phyloP scores from a whole-genome alignment of 1,284 basidiomycete species.

The Mycena citricolor region DNA sequence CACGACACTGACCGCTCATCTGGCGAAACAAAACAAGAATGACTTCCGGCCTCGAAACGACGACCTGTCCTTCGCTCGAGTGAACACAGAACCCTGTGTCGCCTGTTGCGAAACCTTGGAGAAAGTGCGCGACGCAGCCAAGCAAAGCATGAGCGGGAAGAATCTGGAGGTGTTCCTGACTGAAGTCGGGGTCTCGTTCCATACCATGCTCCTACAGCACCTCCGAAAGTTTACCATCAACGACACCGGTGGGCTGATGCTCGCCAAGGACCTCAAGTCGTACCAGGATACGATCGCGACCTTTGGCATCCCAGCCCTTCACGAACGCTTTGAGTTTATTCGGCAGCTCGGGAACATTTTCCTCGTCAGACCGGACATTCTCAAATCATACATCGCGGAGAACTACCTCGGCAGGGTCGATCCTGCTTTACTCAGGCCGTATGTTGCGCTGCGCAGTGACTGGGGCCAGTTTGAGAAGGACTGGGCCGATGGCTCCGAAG shows the following conservation, averaged over 20 bases:
- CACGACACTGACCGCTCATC: slow-evolving; percentile 67
- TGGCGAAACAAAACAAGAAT: slow-evolving; percentile 92
- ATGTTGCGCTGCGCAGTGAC: slow-evolving; percentile 88
- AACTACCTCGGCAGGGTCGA: slow-evolving; percentile 92
- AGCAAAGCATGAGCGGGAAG: slow-evolving; percentile 81
- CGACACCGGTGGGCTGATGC: slow-evolving; percentile 95
- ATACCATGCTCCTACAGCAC: slow-evolving; percentile 93
- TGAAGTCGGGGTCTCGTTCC: slow-evolving; percentile 94
- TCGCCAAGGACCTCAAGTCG: slow-evolving; percentile 96
- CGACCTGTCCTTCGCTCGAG: slow-evolving; percentile 89
- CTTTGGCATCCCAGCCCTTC: slow-evolving; percentile 81
- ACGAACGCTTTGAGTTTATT: slow-evolving; percentile 98
- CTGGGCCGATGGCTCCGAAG: slow-evolving; percentile 53
- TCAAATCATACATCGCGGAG: slow-evolving; percentile 92
- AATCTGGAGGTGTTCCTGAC: slow-evolving; percentile 91
- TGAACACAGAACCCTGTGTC: slow-evolving; percentile 95
- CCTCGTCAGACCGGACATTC: slow-evolving; percentile 89
- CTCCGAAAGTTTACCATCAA: slow-evolving; percentile 95
- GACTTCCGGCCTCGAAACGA: slow-evolving; percentile 98
- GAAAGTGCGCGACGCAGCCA: slow-evolving; percentile 74
- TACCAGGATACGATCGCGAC: slow-evolving; percentile 91
- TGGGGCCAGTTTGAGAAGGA: slow-evolving; percentile 80
- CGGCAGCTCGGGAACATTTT: slow-evolving; percentile 97
- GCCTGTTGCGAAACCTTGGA: slow-evolving; percentile 86
- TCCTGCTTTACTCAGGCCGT: slow-evolving; percentile 83